These are phyloP conservation scores for Annulohypoxylon nitens DNA, from an alignment of 495 filamentous ascomycete species.

Conservation along the genomic window DNA sequence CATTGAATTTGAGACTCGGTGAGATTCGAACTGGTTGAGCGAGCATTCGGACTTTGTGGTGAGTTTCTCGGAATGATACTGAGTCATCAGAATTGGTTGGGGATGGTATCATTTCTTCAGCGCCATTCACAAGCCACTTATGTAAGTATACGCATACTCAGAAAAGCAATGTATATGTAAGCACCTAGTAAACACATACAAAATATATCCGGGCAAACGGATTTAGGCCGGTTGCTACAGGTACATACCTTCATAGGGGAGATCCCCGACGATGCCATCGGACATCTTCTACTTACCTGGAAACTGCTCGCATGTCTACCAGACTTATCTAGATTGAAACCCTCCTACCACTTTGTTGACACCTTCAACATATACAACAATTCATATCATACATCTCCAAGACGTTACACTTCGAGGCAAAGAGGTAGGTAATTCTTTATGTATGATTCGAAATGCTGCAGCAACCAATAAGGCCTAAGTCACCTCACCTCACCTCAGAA, in stretches of 20 bases:
- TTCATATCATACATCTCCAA: neutral
- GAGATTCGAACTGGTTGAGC: no score
- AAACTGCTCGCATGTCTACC: conserved; percentile 2
- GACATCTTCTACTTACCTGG: neutral
- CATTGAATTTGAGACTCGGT: neutral
- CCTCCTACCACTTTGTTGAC: neutral
- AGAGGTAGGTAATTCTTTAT: conserved; percentile 7
- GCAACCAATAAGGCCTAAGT: neutral
- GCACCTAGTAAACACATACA: neutral
- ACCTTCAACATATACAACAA: neutral
- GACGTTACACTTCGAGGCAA: neutral
- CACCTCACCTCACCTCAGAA: neutral
- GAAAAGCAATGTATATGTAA: neutral
- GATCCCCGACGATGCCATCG: neutral
- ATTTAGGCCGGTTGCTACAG: neutral
- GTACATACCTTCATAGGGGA: neutral
- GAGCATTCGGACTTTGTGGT: no score
- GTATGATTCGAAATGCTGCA: neutral
- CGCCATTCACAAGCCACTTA: neutral
- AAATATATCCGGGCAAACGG: neutral
- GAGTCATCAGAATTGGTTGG: no score
- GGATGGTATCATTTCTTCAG: neutral
- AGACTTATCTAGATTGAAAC: neutral
- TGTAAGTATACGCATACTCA: neutral
- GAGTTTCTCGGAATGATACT: no score